These are phyloP conservation scores for Termitomyces eurrhizus DNA, from an alignment of 768 basidiomycete genomes.

Conservation along the genomic window DNA sequence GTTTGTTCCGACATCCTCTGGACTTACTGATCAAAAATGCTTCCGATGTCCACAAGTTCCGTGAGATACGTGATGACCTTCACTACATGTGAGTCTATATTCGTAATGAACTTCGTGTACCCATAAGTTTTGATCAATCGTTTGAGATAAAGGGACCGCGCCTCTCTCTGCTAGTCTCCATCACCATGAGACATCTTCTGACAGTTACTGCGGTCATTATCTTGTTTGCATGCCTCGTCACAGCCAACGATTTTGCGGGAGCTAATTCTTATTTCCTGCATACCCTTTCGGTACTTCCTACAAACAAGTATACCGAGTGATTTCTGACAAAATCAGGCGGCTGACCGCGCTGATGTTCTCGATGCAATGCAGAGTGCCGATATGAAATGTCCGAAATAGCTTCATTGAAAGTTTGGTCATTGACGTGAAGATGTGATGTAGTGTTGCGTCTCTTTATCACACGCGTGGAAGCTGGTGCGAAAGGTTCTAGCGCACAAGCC, in stretches of 20 bases:
- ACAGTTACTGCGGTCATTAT: neutral
- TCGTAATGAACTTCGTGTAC: neutral
- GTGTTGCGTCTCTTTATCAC: slow-evolving; percentile 23
- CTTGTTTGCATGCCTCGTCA: slow-evolving; percentile 10
- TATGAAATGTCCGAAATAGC: slow-evolving; percentile 9
- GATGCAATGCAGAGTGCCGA: slow-evolving; percentile 13
- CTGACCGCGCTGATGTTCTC: slow-evolving; percentile 22
- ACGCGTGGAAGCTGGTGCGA: slow-evolving; percentile 18
- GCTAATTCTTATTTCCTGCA: slow-evolving; percentile 24
- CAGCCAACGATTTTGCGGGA: slow-evolving; percentile 24
- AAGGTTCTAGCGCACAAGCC: slow-evolving; percentile 21
- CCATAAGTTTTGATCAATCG: neutral
- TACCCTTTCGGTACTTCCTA: slow-evolving; percentile 16
- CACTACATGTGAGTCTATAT: neutral
- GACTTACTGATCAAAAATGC: neutral
- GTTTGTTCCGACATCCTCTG: neutral
- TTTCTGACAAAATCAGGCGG: neutral
- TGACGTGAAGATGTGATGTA: neutral
- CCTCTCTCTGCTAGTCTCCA: neutral
- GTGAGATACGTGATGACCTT: neutral
- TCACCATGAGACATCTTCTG: slow-evolving; percentile 9
- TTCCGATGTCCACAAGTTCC: neutral
- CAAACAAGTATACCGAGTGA: no score
- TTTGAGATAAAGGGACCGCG: neutral
- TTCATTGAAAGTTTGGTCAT: neutral